Evolutionary conservation across 2,329 filamentous ascomycete species (phyloP).

Genomic region (Fusarium mundagurra): DNA sequence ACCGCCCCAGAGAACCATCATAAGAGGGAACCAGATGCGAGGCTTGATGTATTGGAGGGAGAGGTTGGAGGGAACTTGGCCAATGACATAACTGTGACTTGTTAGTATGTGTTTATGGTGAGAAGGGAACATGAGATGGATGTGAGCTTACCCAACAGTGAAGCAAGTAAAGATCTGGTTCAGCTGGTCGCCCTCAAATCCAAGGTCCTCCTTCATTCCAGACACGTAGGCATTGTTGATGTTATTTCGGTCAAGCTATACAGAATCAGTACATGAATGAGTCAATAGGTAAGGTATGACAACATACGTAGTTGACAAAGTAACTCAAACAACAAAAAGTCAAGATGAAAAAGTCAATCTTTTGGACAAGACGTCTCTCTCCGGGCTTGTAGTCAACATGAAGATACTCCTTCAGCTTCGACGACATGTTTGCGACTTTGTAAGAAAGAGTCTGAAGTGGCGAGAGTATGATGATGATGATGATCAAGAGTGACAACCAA

Average conservation of each 20-base stretch:
- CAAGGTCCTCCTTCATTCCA: conserved; percentile 59
- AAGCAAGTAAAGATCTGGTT: conserved; percentile 52
- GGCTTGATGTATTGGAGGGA: conserved; percentile 71
- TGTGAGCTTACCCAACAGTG: conserved; percentile 47
- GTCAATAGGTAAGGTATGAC: too few relatives aligned
- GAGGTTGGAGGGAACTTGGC: conserved; percentile 70
- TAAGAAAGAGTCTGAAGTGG: not conserved
- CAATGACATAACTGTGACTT: conserved; percentile 54
- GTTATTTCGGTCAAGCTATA: conserved; percentile 52
- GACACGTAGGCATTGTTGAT: conserved; percentile 55
- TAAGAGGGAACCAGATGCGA: conserved; percentile 70
- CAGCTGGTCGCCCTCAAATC: conserved; percentile 56
- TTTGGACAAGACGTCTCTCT: conserved; percentile 60
- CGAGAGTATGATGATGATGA: not conserved
- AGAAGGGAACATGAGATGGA: not conserved
- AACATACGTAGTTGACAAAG: conserved; percentile 62
- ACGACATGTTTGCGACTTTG: conserved; percentile 4
- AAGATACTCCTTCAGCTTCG: conserved; percentile 48
- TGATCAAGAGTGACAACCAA: not conserved
- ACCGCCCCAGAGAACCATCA: conserved; percentile 71
- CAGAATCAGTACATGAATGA: not conserved
- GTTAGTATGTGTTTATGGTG: not conserved
- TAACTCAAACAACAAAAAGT: conserved; percentile 71
- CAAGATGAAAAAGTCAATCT: conserved; percentile 72
- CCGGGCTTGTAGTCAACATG: conserved; percentile 48